Conservation (phyloP, 129 eudicot species). For the Glebionis coronaria region DNA sequence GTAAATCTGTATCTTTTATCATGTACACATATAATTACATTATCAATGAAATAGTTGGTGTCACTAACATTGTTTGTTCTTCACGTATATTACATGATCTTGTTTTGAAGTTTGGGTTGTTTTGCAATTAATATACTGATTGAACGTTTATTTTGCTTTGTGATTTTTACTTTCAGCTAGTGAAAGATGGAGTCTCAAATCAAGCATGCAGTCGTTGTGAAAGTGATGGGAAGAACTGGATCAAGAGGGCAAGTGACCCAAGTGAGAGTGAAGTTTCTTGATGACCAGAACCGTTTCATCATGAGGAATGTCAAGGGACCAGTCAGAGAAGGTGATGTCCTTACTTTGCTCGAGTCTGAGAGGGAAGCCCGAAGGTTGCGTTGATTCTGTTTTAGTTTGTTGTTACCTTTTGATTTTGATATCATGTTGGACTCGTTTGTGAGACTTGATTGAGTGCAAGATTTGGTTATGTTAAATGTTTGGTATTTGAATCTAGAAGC, state of each 20-base stretch:
- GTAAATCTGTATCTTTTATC: too few species aligned
- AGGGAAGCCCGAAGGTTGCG: conserved; percentile 54
- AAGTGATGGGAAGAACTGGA: conserved; percentile 51
- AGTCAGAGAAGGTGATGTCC: conserved; percentile 45
- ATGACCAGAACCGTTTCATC: conserved; percentile 42
- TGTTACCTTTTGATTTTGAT: not conserved
- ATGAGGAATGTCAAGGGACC: conserved; percentile 48
- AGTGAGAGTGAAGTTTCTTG: conserved; percentile 38
- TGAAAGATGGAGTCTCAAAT: conserved; percentile 39
- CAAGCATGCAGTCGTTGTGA: conserved; percentile 46
- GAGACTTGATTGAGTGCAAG: conserved; percentile 6
- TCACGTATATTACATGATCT: not conserved
- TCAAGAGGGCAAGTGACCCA: conserved; percentile 48
- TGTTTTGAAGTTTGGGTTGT: not conserved
- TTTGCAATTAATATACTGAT: too few species aligned
- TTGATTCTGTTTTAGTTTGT: conserved; percentile 3
- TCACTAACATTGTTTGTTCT: not conserved
- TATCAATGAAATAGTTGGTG: too few species aligned
- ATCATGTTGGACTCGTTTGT: not conserved
- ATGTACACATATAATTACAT: too few species aligned
- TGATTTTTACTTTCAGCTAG: not conserved
- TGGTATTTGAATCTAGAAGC: not conserved
- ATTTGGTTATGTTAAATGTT: conserved; percentile 5
- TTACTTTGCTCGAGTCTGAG: conserved; percentile 49
- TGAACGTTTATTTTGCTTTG: not conserved